These are phyloP conservation scores for Musa schizocarpa DNA, from an alignment of 176 grass and related monocot species.

Conservation along the genomic window DNA sequence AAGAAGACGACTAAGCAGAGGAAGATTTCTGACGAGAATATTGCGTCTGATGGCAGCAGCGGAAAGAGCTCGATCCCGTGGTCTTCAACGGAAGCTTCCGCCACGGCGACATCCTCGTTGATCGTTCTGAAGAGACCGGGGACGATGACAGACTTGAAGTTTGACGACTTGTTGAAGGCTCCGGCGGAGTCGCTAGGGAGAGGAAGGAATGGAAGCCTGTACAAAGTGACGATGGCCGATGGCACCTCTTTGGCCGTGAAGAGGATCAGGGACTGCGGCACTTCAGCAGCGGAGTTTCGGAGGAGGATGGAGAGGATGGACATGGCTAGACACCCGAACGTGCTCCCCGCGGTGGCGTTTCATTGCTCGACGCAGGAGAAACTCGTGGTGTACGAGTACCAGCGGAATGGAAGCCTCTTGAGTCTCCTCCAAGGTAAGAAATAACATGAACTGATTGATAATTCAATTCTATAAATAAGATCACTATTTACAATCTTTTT, in stretches of 20 bases:
- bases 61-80: constrained; percentile 17
- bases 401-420: constrained; percentile 43
- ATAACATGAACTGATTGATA: too few relatives aligned
- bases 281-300: constrained; percentile 31
- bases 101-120: background rate
- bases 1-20: background rate
- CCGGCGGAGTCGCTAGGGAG: constrained; percentile 60
- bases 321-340: constrained; percentile 29
- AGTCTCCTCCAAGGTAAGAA: constrained; percentile 43
- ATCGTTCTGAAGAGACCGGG: background rate
- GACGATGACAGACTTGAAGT: constrained; percentile 34
- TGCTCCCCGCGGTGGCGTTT: constrained; percentile 50
- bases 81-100: background rate
- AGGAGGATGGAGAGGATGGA: constrained; percentile 41
- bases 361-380: constrained; percentile 63
- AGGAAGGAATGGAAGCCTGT: constrained; percentile 54
- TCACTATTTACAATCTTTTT: too few relatives aligned
- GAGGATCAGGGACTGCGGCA: constrained; percentile 44
- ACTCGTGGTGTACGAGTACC: constrained; percentile 61
- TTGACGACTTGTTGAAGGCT: constrained; percentile 58
- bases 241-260: constrained; percentile 49
- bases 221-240: constrained; percentile 44
- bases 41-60: constrained; percentile 1
- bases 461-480: too few relatives aligned
- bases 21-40: background rate